phyloP scores from a whole-genome alignment of 2,329 filamentous ascomycete genomes.

The Gaeumannomyces sp. region DNA sequence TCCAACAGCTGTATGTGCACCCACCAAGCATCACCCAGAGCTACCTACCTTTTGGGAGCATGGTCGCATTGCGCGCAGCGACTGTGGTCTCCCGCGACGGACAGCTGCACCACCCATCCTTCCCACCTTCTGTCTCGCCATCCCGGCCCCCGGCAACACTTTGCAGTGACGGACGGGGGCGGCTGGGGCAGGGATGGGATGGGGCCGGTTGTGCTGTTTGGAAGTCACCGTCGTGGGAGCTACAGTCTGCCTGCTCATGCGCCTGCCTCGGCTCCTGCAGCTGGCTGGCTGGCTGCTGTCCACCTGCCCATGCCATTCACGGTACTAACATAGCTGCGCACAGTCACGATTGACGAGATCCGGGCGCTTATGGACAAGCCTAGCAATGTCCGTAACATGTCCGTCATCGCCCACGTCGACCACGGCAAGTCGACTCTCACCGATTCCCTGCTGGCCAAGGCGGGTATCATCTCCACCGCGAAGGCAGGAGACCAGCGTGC shows the following conservation, averaged over 20 bases:
- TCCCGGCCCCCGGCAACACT: neutral
- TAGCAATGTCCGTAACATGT: conserved; percentile 86
- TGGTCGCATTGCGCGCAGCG: neutral
- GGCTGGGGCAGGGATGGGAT: neutral
- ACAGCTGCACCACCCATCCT: neutral
- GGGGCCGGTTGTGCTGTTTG: neutral
- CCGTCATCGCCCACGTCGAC: conserved; percentile 99
- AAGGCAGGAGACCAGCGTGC: conserved; percentile 95
- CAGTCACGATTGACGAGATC: conserved; percentile 89
- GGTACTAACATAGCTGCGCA: neutral
- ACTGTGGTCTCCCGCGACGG: neutral
- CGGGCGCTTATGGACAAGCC: conserved; percentile 62
- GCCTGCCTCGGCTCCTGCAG: too few species aligned
- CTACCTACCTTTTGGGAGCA: neutral
- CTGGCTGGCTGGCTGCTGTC: neutral
- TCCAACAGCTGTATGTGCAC: conserved; percentile 3
- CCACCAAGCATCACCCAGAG: neutral
- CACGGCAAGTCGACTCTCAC: conserved; percentile 99
- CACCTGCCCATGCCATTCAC: neutral
- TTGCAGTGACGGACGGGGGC: neutral
- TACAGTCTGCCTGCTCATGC: neutral
- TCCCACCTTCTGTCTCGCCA: too few species aligned
- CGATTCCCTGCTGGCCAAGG: conserved; percentile 98
- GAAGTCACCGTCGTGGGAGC: neutral
- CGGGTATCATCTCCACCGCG: conserved; percentile 97